Evolutionary conservation across 192 early-diverging fungal genomes (phyloP), one percentile per base, ranked within the genome.

Genomic region (Martensiomyces pterosporus): DNA sequence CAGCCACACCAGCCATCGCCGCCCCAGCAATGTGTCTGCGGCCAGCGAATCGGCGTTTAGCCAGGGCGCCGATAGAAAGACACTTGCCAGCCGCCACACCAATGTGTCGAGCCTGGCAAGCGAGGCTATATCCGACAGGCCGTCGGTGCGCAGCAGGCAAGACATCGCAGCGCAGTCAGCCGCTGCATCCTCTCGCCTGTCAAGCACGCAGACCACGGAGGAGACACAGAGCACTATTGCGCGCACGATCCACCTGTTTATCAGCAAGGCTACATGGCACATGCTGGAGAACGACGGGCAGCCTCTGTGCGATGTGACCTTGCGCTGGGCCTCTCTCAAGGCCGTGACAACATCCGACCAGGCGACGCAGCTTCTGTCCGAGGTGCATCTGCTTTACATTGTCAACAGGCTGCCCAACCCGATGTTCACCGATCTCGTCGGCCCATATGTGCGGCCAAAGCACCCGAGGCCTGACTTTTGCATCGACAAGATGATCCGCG

Each of bases 331-430:
- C 8, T 72, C 75, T 35, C 90, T 91, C 51, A 64, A 59, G 33
- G 83, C 82, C 57, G 61, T 82, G n/a, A 83, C 81, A n/a, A 83
- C 88, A n/a, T 86, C 89, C 43, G 90, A 91, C 48, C 88, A 90
- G 66, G 85, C 89, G 0, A 83, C 71, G 38, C 57, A 70, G 15
- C 76, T 87, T 44, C 82, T 83, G 14, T 61, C 90, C 27, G 89
- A 91, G 42, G 78, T 94, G 14, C 87, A 92, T 60, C 56, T 79
- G 47, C 29, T 90, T 4, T 64, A 78, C 18, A 71, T 92, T 16
- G 81, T 83, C 27, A 91, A 90, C 53, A 76, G 75, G 14, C 57
- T 83, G 14, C 61, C 74, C 2, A 56, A 60, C 18, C 79, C 82
- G 3, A 72, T 75, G 41, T 86, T 82, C 48, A 68, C 57, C 3